Base-by-base conservation (phyloP, 2,329 filamentous ascomycete genomes). In the Botryotinia globosa region DNA sequence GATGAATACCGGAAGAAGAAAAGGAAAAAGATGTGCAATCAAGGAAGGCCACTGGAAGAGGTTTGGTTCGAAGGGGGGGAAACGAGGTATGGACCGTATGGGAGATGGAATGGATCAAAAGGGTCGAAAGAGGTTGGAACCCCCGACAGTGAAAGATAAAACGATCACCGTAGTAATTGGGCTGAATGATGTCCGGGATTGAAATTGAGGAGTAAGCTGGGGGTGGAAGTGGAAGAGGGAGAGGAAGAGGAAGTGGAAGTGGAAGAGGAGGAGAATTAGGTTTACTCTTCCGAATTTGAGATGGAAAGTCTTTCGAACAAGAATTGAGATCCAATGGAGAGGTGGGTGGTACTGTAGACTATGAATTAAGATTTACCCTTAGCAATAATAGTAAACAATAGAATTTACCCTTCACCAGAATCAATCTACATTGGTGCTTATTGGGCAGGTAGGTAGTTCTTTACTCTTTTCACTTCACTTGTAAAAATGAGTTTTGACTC, bases 11-110 rank as follows among this genome's bases (percentile, higher is more conserved):
- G 29, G 37, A 58, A 66, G 69, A 67, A 70, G 69, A 71, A 71
- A 71, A 45, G 64, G 64, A 58, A 74, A 68, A 74, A 76, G 73
- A 77, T 77, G 77, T 76, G 76, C 76, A 77, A 73, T 76, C 74
- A 67, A 56, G 71, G 65, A 72, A 73, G 54, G 72, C 37, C 25
- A 56, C 65, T 67, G 9, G 34, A 66, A 66, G 8, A 39, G 64
- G 64, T 39, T 66, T 66, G 56, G 71, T 59, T 73, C 42, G 71
- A 74, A 72, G 58, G 71, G 69, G 68, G 54, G 73, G 75, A 73
- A 54, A 62, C 62, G 59, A 59, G 56, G 16, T 44, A 56, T 34
- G 34, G 34, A 34, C 34, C 34, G 34, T 34, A 34, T 37, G 39
- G 61, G 22, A 65, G 42, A 44, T 48, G 29, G 64, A 42, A 51